Conservation (phyloP, 2,329 filamentous ascomycete genomes). For the Emergomyces africanus region DNA sequence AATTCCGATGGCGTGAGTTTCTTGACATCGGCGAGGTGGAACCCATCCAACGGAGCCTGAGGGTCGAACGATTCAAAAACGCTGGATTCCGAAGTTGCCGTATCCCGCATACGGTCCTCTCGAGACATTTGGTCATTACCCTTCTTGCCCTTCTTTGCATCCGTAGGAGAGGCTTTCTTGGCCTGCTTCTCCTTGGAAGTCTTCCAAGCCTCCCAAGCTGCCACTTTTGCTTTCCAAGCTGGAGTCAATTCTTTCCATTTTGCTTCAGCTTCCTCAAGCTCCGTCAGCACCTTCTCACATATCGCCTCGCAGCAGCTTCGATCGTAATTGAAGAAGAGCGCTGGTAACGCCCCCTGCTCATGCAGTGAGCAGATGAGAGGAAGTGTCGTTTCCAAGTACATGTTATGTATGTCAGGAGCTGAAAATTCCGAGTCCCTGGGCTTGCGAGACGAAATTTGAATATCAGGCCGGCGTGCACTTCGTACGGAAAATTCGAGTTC, state of each 20-base stretch:
- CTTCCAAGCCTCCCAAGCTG: conserved; percentile 44
- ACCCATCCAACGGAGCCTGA: conserved; percentile 47
- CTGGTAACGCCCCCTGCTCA: conserved; percentile 52
- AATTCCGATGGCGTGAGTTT: conserved; percentile 48
- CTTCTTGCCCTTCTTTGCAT: conserved; percentile 22
- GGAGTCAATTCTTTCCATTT: conserved; percentile 44
- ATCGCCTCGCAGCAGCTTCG: conserved; percentile 51
- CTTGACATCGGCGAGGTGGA: conserved; percentile 53
- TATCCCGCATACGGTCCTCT: conserved; percentile 45
- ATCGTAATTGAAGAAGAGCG: conserved; percentile 68
- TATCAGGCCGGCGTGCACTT: neutral
- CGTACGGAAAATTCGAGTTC: conserved; percentile 30
- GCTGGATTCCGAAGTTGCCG: conserved; percentile 42
- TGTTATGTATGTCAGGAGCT: conserved; percentile 14
- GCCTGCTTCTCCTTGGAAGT: conserved; percentile 25
- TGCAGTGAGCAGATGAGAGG: conserved; percentile 50
- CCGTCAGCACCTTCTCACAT: conserved; percentile 37
- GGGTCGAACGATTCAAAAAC: conserved; percentile 56
- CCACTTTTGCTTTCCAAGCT: conserved; percentile 49
- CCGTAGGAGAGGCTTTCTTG: conserved; percentile 26
- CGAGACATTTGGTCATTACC: conserved; percentile 37
- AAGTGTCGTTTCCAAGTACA: conserved; percentile 37
- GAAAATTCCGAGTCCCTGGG: conserved; percentile 8
- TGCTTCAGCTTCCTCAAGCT: conserved; percentile 43
- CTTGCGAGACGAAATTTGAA: conserved; percentile 11